Evolutionary conservation across 2,329 filamentous ascomycete genomes (phyloP).

Genomic region (Chaetothyriales sp.): DNA sequence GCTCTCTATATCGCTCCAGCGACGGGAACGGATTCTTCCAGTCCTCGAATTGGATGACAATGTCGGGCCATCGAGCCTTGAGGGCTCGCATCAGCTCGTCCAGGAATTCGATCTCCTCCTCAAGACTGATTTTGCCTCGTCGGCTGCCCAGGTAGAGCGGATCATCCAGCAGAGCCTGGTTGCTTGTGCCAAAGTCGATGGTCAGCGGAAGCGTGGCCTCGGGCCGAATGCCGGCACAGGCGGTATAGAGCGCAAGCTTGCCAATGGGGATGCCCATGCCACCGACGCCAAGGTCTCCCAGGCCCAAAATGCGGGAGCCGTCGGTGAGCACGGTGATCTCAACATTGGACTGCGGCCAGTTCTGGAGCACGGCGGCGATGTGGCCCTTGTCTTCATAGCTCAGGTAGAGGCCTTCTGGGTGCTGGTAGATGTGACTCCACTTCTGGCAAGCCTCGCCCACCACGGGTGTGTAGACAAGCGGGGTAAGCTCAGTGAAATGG

Average conservation of each 20-base stretch:
- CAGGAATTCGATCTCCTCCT: slow-evolving; percentile 78
- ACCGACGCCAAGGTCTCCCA: slow-evolving; percentile 90
- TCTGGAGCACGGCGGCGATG: slow-evolving; percentile 71
- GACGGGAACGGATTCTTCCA: slow-evolving; percentile 97
- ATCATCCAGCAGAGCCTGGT: slow-evolving; percentile 54
- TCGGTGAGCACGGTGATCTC: slow-evolving; percentile 97
- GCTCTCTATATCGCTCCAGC: slow-evolving; percentile 72
- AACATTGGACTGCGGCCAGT: slow-evolving; percentile 80
- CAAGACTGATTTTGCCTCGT: slow-evolving; percentile 59
- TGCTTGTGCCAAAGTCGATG: slow-evolving; percentile 48
- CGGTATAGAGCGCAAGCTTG: slow-evolving; percentile 89
- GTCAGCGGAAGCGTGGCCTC: slow-evolving; percentile 48
- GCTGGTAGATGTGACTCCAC: slow-evolving; percentile 91
- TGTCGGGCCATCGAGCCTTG: slow-evolving; percentile 58
- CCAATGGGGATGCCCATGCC: slow-evolving; percentile 97
- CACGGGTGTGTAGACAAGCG: slow-evolving; percentile 36
- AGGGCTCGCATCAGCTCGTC: slow-evolving; percentile 94
- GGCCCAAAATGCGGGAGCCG: slow-evolving; percentile 76
- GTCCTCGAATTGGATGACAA: slow-evolving; percentile 87
- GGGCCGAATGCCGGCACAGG: slow-evolving; percentile 85
- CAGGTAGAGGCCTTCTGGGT: slow-evolving; percentile 84
- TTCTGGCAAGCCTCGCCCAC: slow-evolving; percentile 90
- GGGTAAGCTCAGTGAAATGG: slow-evolving; percentile 34
- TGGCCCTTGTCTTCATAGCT: slow-evolving; percentile 89
- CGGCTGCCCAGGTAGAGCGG: slow-evolving; percentile 83